Evolutionary conservation across 148 eudicot genomes (phyloP), one percentile per base, ranked within the genome.

Genomic region (Arbutus unedo): DNA sequence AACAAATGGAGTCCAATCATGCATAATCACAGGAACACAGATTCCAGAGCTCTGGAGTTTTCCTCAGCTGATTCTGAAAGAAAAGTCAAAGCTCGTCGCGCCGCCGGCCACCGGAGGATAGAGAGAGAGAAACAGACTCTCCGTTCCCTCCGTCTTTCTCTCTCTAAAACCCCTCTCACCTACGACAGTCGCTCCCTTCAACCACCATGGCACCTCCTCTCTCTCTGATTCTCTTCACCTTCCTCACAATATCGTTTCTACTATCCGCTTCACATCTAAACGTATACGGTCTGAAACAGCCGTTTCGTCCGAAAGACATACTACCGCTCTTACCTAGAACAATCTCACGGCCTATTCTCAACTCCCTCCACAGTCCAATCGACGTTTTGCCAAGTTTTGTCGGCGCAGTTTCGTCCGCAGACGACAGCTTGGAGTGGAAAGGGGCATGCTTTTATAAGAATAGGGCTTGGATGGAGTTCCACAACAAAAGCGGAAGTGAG

Each of bases 391-490:
- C 99, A 49, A 85, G 92, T 8, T 96, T 93, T 75, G 94, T 96
- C 9, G 99, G 98, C 14, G 88, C 93, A 2, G 97, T 92, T 59
- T 85, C 89, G 54, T 74, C 88, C 38, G 4, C 50, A 0, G 23
- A 67, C 43, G 84, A 88, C 21, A 76, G 81, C 59, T 83, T 90
- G 85, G 83, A 86, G 38, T 96, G 99, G 99, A 94, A 94, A 82
- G 99, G 99, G 18, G 90, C 95, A 86, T 94, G 99, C 85, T 96
- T 96, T 83, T 93, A 93, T 81, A 54, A 94, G 50, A 94, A 88
- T 79, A 83, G 82, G 84, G 99, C 99, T 83, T 94, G 99, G 97
- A 81, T 96, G 86, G 98, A 94, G 88, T 91, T 96, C 86, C 93
- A 96, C 78, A 96, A 96, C 82, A 84, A 93, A 3, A 86, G 75